Evolutionary conservation across 257 asterid genomes (phyloP).

Genomic region (Forsythia viridissima): DNA sequence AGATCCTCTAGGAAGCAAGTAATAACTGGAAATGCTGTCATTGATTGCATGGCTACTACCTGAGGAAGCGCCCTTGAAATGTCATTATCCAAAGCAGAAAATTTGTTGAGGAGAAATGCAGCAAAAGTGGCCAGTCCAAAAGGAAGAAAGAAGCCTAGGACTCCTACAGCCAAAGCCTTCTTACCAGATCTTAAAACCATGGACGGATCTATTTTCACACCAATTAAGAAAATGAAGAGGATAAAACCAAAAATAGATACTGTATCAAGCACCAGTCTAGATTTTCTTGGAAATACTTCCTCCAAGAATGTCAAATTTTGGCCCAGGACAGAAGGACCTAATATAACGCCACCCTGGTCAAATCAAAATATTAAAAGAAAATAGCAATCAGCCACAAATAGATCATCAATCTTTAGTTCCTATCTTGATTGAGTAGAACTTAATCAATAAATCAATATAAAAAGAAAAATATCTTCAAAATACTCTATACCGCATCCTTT

Average conservation of each 20-base stretch:
- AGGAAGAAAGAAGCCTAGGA: constrained; percentile 54
- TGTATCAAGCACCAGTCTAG: constrained; percentile 55
- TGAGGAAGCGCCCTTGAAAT: constrained; percentile 40
- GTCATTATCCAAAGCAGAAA: constrained; percentile 42
- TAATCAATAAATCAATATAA: too few relatives aligned
- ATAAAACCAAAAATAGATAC: constrained; percentile 58
- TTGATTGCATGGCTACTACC: constrained; percentile 44
- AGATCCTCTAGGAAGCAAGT: constrained; percentile 67
- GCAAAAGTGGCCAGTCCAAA: constrained; percentile 45
- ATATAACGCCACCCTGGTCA: constrained; percentile 66
- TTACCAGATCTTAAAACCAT: constrained; percentile 54
- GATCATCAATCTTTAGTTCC: too few relatives aligned
- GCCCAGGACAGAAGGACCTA: constrained; percentile 69
- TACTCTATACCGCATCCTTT: too few relatives aligned
- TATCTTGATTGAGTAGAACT: too few relatives aligned
- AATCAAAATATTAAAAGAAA: constrained; percentile 26
- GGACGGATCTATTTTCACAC: constrained; percentile 61
- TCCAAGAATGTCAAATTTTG: constrained; percentile 33
- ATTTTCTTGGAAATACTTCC: constrained; percentile 44
- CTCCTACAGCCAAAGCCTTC: constrained; percentile 58
- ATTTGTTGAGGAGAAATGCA: constrained; percentile 44
- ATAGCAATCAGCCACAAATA: not conserved
- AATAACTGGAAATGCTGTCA: constrained; percentile 71
- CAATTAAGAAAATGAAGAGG: constrained; percentile 57
- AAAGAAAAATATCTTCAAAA: too few relatives aligned